A percentile compares a stretch with the other conserved stretches of the same genome.
Evolutionary conservation across 768 basidiomycete species (phyloP).

Genomic region (Mycena belliarum): DNA sequence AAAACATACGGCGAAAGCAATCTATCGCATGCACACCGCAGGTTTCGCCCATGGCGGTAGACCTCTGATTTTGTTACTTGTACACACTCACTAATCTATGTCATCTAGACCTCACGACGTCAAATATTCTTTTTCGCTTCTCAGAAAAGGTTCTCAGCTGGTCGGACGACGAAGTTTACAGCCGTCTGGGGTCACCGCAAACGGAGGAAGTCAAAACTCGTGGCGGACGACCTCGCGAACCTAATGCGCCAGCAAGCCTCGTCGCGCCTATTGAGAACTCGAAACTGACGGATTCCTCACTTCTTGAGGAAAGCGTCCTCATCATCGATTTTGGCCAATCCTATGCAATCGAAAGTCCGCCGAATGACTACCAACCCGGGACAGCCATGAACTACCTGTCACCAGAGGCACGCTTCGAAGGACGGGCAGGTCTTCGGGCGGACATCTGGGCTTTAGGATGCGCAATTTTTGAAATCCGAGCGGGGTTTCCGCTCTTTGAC

Average conservation of each 20-base stretch:
- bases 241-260: slow-evolving; percentile 31
- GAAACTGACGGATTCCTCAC: slow-evolving; percentile 19
- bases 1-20: slow-evolving; percentile 27
- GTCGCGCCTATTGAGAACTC: slow-evolving; percentile 30
- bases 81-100: not conserved
- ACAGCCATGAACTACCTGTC: slow-evolving; percentile 35
- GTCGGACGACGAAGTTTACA: slow-evolving; percentile 37
- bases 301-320: slow-evolving; percentile 35
- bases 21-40: slow-evolving; percentile 33
- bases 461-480: slow-evolving; percentile 43
- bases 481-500: slow-evolving; percentile 43
- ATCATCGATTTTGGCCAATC: slow-evolving; percentile 43
- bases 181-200: slow-evolving; percentile 32
- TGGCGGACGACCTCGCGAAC: slow-evolving; percentile 26
- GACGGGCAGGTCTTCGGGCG: slow-evolving; percentile 24
- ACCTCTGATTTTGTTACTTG: slow-evolving; percentile 5
- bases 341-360: slow-evolving; percentile 26
- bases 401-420: slow-evolving; percentile 40
- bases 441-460: slow-evolving; percentile 47
- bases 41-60: slow-evolving; percentile 40
- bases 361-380: slow-evolving; percentile 31
- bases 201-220: slow-evolving; percentile 30
- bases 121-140: slow-evolving; percentile 38
- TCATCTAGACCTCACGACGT: slow-evolving; percentile 37
- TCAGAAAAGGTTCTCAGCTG: slow-evolving; percentile 26